phyloP scores from a whole-genome alignment of 345 rosid species.

The Theobroma cacao region DNA sequence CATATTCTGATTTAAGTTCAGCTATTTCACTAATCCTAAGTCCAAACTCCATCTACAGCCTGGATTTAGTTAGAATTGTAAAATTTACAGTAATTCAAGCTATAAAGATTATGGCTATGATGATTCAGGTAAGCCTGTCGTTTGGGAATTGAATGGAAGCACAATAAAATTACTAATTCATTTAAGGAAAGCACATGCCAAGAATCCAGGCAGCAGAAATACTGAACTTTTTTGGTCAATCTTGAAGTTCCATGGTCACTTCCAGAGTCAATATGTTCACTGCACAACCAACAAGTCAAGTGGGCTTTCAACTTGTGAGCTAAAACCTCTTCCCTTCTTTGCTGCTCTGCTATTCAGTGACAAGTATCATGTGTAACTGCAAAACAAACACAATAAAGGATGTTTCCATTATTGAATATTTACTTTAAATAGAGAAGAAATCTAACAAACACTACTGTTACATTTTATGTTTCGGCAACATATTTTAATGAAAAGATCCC shows the following conservation, averaged over 20 bases:
- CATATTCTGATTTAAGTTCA: too few species aligned
- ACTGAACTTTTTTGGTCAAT: neutral
- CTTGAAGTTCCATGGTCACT: neutral
- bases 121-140: neutral
- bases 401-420: neutral
- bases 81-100: neutral
- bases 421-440: neutral
- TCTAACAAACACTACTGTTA: neutral
- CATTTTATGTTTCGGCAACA: neutral
- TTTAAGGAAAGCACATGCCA: neutral
- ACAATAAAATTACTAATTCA: neutral
- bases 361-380: slow-evolving; percentile 8
- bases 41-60: neutral
- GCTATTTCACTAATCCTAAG: neutral
- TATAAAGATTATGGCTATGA: neutral
- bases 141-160: neutral
- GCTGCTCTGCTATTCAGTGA: neutral
- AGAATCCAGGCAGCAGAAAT: neutral
- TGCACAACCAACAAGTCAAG: neutral
- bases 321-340: neutral
- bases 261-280: neutral
- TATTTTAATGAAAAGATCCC: neutral
- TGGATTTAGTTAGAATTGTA: neutral
- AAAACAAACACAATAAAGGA: neutral
- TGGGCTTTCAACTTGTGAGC: neutral